Conservation (phyloP, 208 protist species). For the Vickermania ingenoplastis region DNA sequence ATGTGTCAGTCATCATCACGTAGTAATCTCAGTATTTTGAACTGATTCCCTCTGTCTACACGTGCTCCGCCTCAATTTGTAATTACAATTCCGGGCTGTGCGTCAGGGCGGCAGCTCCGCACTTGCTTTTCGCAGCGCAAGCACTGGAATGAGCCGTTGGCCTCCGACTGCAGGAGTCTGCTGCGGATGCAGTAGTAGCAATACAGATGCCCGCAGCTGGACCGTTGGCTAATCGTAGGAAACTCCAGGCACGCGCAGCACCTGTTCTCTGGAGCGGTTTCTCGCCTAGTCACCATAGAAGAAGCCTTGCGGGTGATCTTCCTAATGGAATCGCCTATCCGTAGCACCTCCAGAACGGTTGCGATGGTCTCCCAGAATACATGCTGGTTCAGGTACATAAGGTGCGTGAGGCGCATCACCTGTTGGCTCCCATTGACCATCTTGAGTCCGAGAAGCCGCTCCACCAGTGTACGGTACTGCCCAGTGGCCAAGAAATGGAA, state of each 20-base stretch:
- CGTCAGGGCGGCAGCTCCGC: too few relatives aligned
- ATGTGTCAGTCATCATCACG: too few relatives aligned
- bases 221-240: conserved; percentile 56
- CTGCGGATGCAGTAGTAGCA: conserved; percentile 92
- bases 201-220: conserved; percentile 86
- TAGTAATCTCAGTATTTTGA: too few relatives aligned
- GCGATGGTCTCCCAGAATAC: conserved; percentile 70
- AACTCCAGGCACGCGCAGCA: conserved; percentile 70
- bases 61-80: too few relatives aligned
- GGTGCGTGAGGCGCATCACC: conserved; percentile 69
- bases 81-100: too few relatives aligned
- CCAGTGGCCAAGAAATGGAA: conserved; percentile 82
- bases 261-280: conserved; percentile 16
- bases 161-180: conserved; percentile 45
- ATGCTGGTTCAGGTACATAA: conserved; percentile 87
- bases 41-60: too few relatives aligned
- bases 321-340: conserved; percentile 53
- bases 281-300: conserved; percentile 16
- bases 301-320: conserved; percentile 36
- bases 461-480: conserved; percentile 73
- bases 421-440: conserved; percentile 78
- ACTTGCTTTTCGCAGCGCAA: conserved; percentile 55
- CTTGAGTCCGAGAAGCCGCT: conserved; percentile 74
- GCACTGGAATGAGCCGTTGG: conserved; percentile 69
- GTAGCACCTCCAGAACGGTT: conserved; percentile 65